Base-by-base conservation (phyloP, 2,329 filamentous ascomycete genomes). In the Graphilbum fragrans region DNA sequence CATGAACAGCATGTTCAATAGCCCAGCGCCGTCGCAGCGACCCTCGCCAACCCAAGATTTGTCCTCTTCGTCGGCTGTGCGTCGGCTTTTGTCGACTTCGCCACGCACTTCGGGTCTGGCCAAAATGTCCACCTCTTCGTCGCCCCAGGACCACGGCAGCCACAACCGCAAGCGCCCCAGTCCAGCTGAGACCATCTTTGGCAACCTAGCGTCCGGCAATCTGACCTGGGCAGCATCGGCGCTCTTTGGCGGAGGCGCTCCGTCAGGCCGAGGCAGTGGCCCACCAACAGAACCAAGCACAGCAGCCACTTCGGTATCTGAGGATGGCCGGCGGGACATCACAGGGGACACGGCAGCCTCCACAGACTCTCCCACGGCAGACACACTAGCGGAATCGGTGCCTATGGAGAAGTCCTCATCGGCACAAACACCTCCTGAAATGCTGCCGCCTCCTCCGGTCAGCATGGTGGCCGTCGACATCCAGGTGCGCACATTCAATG, bases 141-240 rank as follows among this genome's bases (percentile, higher is more conserved):
- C 64, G 3, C 63, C 65, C 2, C 63, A 63, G 1, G 55, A 56
- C 4, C 44, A 56, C 4, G 41, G 31, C 9, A 40, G 32, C 1
- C 11, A 6, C 17, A 12, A 17, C n/a, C 53, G 58, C 27, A 81
- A 81, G 55, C 67, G 70, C 29, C 69, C 69, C 4, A 81, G 76
- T 46, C 77, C 77, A 6, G 74, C 73, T 1, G 78, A 81, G 47
- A 72, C 68, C 16, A 70, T 79, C 36, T 56, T 79, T 20, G 67
- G 62, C 45, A 75, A 66, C 35, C 57, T 80, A 17, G 65, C 71
- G 2, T 65, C 71, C 2, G 65, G 66, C 25, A 72, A 67, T 45
- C 65, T 74, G 9, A 68, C 66, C 0, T 73, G 69, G 65, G 68
- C 65, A 14, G 59, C 58, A 17, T 66, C 67, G 2, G 67, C 67